Percentiles rank a stretch among this genome's conserved stretches.
These are phyloP conservation scores for Citrus inodora DNA, from an alignment of 345 rosid species.

Conservation along the genomic window DNA sequence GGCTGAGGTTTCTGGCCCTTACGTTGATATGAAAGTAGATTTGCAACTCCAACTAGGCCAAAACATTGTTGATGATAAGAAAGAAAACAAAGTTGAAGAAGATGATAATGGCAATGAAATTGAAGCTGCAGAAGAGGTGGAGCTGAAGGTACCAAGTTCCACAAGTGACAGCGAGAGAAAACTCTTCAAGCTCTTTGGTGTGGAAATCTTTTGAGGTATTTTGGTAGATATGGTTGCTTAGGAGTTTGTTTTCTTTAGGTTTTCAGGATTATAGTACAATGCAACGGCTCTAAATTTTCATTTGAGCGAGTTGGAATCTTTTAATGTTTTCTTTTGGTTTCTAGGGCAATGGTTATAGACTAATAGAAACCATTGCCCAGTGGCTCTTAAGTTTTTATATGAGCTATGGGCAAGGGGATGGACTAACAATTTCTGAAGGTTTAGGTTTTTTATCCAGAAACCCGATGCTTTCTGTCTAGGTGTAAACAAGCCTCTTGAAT, in stretches of 20 bases:
- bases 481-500: neutral
- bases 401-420: neutral
- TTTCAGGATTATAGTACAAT: neutral
- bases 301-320: neutral
- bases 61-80: neutral
- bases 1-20: neutral
- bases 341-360: neutral
- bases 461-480: neutral
- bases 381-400: neutral
- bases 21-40: neutral
- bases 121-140: neutral
- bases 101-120: neutral
- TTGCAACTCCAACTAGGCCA: conserved; percentile 6
- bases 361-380: neutral
- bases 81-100: neutral
- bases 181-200: conserved; percentile 48
- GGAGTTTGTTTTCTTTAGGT: neutral
- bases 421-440: neutral
- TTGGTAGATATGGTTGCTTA: neutral
- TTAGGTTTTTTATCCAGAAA: neutral
- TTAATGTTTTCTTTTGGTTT: neutral
- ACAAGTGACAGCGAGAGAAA: neutral
- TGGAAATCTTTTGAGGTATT: conserved; percentile 24
- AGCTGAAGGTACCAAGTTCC: neutral
- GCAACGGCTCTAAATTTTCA: conserved; percentile 4